A percentile compares a stretch with the other conserved stretches of the same genome.
phyloP scores from a whole-genome alignment of 768 basidiomycete species.

The Rhodotorula babjevae region DNA sequence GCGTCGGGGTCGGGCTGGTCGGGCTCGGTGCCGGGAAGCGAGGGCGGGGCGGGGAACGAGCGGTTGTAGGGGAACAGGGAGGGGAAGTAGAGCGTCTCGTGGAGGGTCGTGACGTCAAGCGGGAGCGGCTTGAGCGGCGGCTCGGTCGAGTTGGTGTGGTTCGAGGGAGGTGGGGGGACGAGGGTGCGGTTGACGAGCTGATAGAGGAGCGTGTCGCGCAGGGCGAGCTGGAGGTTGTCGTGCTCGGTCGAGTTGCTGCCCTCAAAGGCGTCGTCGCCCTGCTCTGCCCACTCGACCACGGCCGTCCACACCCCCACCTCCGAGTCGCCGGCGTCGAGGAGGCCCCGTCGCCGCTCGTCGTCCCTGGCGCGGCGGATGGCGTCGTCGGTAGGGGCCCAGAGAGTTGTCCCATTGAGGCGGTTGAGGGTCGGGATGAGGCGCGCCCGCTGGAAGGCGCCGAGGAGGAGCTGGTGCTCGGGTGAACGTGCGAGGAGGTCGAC shows the following conservation, averaged over 20 bases:
- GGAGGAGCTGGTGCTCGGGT: slow-evolving; percentile 52
- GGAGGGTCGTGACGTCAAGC: slow-evolving; percentile 61
- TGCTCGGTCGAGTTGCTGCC: slow-evolving; percentile 48
- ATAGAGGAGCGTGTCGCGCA: slow-evolving; percentile 89
- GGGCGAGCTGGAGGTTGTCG: slow-evolving; percentile 76
- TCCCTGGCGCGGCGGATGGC: slow-evolving; percentile 57
- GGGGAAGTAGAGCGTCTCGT: slow-evolving; percentile 58
- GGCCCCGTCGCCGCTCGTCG: background rate
- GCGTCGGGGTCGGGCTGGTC: slow-evolving; percentile 16
- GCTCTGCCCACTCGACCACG: slow-evolving; percentile 42
- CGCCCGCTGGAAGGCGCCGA: slow-evolving; percentile 72
- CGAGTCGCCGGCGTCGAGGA: background rate
- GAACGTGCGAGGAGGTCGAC: slow-evolving; percentile 65
- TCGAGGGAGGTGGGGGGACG: slow-evolving; percentile 49
- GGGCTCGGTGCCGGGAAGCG: slow-evolving; percentile 29
- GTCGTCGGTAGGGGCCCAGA: slow-evolving; percentile 94
- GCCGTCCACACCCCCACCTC: slow-evolving; percentile 26
- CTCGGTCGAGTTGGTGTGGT: slow-evolving; percentile 39
- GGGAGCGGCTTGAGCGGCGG: slow-evolving; percentile 17
- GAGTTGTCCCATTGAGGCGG: slow-evolving; percentile 69
- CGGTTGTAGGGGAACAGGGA: slow-evolving; percentile 62
- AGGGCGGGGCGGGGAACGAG: slow-evolving; percentile 26
- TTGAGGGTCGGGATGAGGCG: slow-evolving; percentile 89
- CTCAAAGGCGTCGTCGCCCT: slow-evolving; percentile 45
- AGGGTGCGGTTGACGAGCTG: slow-evolving; percentile 83